Evolutionary conservation across 768 basidiomycete genomes (phyloP), one percentile per base, ranked within the genome.

Genomic region (Rhizopogon salebrosus): DNA sequence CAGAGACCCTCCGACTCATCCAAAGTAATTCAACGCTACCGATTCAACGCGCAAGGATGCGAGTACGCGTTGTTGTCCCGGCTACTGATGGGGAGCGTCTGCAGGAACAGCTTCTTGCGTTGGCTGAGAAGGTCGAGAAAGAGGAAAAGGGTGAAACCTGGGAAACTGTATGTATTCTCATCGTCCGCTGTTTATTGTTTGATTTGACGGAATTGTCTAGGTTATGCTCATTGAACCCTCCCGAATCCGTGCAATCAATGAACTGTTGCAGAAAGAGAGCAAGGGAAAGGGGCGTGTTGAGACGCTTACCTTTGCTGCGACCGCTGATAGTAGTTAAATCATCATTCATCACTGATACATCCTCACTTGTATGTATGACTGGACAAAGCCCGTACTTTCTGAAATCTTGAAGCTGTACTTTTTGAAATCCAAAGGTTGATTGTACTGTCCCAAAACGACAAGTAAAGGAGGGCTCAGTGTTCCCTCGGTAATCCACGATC

Each of bases 41-140:
- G 0, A 95, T 99, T 54, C 88, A 95, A 62, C 81, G 95, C 41
- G 91, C 95, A 6, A 78, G 89, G 48, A 98, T 99, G 97, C 82
- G 93, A 14, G 80, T 99, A 5, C 82, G 91, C 31, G 79, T 98
- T 18, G 78, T 82, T 4, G 78, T 98, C 67, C 88, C 93, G 1
- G 57, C 68, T 5, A 67, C 64, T 6, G 88, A 92, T 51, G 84
- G 78, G 20, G 83, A 86, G 60, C 73, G 77, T 26, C 69, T 97
- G 22, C 81, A 83, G 51, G 83, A 87, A 49, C 82, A 83, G 69
- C 71, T 99, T 3, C 57, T 86, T 20, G 83, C 84, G 59, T 74
- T 82, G 39, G 86, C 87, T 3, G 90, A 94, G 60, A 89, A 80
- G 57, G 79, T 97, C 23, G 97, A 99, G 70, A 82, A 81, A 54